Conservation (phyloP, 2,329 filamentous ascomycete genomes). For the Hortaea sp. region DNA sequence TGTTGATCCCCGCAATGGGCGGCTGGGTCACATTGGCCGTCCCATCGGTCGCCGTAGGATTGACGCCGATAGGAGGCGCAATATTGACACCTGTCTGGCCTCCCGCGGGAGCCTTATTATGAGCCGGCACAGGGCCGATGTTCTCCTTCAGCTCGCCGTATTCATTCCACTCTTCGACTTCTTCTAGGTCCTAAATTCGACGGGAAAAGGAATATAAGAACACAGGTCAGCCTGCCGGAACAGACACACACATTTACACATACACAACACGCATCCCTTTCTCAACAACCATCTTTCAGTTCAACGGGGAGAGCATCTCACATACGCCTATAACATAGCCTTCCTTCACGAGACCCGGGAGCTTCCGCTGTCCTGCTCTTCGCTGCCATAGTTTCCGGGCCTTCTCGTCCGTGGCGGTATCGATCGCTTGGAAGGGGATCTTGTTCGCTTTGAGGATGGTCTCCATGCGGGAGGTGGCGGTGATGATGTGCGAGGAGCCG, state of each 20-base stretch:
- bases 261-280: background rate
- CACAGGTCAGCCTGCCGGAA: background rate
- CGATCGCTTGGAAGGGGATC: slow-evolving; percentile 85
- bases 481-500: slow-evolving; percentile 91
- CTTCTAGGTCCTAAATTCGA: slow-evolving; percentile 65
- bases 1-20: slow-evolving; percentile 6
- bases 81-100: slow-evolving; percentile 18
- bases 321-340: slow-evolving; percentile 76
- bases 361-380: slow-evolving; percentile 72
- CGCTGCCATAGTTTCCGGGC: slow-evolving; percentile 83
- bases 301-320: slow-evolving; percentile 15
- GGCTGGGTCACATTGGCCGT: slow-evolving; percentile 9
- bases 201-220: background rate
- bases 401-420: slow-evolving; percentile 81
- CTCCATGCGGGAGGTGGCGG: slow-evolving; percentile 88
- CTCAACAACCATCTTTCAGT: background rate
- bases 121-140: slow-evolving; percentile 46
- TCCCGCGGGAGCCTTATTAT: slow-evolving; percentile 14
- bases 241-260: slow-evolving; percentile 2
- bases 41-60: slow-evolving; percentile 10
- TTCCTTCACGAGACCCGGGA: slow-evolving; percentile 81
- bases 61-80: slow-evolving; percentile 11
- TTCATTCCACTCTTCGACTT: slow-evolving; percentile 99
- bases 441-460: slow-evolving; percentile 93
- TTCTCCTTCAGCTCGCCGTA: slow-evolving; percentile 89